Percentiles rank a stretch among this genome's conserved stretches.
Evolutionary conservation across 2,329 filamentous ascomycete genomes (phyloP).

Genomic region (Juglanconis sp.): DNA sequence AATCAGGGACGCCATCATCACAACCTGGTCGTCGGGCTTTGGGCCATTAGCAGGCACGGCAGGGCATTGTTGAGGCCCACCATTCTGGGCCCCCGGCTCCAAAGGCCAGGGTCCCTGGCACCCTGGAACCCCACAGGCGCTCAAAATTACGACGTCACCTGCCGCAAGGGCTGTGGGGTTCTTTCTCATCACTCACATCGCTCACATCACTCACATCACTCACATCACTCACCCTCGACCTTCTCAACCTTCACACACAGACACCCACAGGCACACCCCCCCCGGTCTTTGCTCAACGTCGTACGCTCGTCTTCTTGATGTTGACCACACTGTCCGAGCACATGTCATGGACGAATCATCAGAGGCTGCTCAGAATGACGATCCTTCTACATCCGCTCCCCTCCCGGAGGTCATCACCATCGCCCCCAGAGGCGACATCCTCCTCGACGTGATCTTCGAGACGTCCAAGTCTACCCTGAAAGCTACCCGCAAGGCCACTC

Average conservation of each 20-base stretch:
- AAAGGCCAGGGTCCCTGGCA: neutral
- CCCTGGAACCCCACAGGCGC: too few relatives aligned
- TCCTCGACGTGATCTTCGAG: slow-evolving; percentile 65
- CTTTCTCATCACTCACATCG: neutral
- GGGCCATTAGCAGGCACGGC: too few relatives aligned
- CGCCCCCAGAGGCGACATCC: slow-evolving; percentile 56
- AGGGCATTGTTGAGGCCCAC: neutral
- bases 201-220: neutral
- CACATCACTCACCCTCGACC: neutral
- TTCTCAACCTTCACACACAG: neutral
- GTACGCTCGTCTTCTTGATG: slow-evolving; percentile 2
- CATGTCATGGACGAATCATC: slow-evolving; percentile 23
- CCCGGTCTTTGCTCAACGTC: neutral
- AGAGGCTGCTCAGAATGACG: slow-evolving; percentile 22
- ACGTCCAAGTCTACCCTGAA: slow-evolving; percentile 51
- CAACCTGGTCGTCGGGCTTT: neutral
- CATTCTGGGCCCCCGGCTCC: neutral
- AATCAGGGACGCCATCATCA: slow-evolving; percentile 4
- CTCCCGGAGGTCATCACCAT: slow-evolving; percentile 46
- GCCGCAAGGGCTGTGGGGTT: neutral
- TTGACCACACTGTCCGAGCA: neutral
- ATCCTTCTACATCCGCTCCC: slow-evolving; percentile 14
- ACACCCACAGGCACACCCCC: neutral
- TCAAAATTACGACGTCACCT: neutral
- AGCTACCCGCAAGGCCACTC: slow-evolving; percentile 38